Evolutionary conservation across 2,329 filamentous ascomycete genomes (phyloP).

Genomic region (Penicillium oxalicum): DNA sequence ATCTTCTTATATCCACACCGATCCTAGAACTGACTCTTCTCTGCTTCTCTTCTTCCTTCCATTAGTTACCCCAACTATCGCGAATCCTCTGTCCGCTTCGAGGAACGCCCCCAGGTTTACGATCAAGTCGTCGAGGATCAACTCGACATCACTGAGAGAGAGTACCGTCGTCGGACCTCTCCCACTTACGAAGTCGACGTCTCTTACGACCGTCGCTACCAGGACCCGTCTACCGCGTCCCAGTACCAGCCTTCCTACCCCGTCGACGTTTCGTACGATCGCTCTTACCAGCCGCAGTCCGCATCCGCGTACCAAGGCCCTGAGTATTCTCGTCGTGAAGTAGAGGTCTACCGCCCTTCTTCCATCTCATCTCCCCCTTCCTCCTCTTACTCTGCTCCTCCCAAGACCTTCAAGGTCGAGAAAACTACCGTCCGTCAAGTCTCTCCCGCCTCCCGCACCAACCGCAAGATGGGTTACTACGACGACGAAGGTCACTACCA

Average conservation of each 20-base stretch:
- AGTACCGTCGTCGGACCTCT: conserved; percentile 59
- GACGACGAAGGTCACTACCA: conserved; percentile 72
- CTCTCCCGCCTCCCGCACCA: conserved; percentile 40
- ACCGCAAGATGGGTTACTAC: conserved; percentile 71
- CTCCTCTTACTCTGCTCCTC: conserved; percentile 26
- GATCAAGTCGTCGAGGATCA: conserved; percentile 43
- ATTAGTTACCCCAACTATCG: conserved; percentile 48
- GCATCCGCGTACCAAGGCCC: conserved; percentile 40
- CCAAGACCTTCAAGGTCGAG: conserved; percentile 47
- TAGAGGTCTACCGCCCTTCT: conserved; percentile 29
- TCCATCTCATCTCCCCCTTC: conserved; percentile 22
- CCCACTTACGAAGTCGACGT: conserved; percentile 47
- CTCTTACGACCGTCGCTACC: conserved; percentile 36
- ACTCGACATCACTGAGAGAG: conserved; percentile 51
- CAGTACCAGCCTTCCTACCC: conserved; percentile 16
- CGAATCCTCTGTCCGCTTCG: conserved; percentile 47
- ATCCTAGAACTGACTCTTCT: conserved; percentile 18
- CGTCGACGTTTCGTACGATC: conserved; percentile 29
- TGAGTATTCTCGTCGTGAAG: conserved; percentile 26
- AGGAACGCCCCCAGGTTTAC: conserved; percentile 38
- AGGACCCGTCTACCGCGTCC: conserved; percentile 19
- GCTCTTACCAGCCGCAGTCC: conserved; percentile 26
- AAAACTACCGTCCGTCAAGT: conserved; percentile 49
- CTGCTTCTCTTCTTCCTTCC: conserved; percentile 11
- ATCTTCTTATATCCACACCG: background rate